These are phyloP conservation scores for Diplodia seriata DNA, from an alignment of 2,329 filamentous ascomycete genomes.

Conservation along the genomic window DNA sequence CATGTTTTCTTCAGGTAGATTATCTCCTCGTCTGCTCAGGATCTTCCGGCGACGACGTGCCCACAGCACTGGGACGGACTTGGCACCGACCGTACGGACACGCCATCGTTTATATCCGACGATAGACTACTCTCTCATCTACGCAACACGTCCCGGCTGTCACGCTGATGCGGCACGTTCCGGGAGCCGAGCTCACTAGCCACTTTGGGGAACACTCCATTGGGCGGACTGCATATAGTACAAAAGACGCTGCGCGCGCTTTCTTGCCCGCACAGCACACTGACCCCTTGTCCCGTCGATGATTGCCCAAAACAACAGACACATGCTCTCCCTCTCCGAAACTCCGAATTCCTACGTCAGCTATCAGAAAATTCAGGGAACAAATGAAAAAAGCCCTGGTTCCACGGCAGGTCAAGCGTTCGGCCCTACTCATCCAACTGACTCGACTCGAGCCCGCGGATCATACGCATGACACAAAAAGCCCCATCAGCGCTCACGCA, in stretches of 20 bases:
- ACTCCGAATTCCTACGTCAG: background rate
- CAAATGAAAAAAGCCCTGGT: background rate
- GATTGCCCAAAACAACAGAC: background rate
- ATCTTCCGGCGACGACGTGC: background rate
- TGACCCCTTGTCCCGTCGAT: background rate
- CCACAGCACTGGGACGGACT: background rate
- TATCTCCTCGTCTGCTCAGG: background rate
- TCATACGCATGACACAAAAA: background rate
- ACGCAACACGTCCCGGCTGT: background rate
- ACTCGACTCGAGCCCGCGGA: slow-evolving; percentile 6
- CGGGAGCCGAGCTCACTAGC: background rate
- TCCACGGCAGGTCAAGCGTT: background rate
- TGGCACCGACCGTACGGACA: background rate
- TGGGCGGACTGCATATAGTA: background rate
- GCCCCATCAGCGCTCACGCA: background rate
- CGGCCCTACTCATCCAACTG: slow-evolving; percentile 1
- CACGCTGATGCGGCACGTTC: background rate
- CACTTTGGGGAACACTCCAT: background rate
- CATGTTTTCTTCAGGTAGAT: background rate
- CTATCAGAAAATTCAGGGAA: background rate
- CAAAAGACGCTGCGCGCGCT: background rate
- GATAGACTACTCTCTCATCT: background rate
- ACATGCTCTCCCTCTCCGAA: background rate
- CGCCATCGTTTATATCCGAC: background rate
- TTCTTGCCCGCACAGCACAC: background rate